These are phyloP conservation scores for Phytopythium boreale DNA, from an alignment of 352 stramenopile genomes.

Conservation along the genomic window DNA sequence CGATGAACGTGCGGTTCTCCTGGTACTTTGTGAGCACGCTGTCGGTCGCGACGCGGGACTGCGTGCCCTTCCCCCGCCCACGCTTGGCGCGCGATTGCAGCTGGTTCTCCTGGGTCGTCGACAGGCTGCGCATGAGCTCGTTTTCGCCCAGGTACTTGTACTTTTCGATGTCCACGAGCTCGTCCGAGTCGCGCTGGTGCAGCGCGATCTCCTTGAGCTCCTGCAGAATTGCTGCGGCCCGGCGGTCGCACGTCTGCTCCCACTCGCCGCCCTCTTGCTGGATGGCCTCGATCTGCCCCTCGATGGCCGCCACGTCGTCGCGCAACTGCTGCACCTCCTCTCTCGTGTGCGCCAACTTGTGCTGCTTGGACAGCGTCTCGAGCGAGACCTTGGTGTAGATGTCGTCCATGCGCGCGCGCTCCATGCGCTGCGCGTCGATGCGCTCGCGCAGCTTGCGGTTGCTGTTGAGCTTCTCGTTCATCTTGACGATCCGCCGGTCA, in stretches of 20 bases:
- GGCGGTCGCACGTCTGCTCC: conserved; percentile 55
- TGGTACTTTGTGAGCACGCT: conserved; percentile 71
- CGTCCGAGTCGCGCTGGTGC: conserved; percentile 49
- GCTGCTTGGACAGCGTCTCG: conserved; percentile 53
- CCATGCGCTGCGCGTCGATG: conserved; percentile 67
- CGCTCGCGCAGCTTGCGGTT: conserved; percentile 61
- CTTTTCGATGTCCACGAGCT: conserved; percentile 49
- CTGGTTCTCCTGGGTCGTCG: conserved; percentile 42
- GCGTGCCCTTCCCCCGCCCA: conserved; percentile 67
- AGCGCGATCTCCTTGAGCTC: conserved; percentile 71
- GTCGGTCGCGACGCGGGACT: conserved; percentile 64
- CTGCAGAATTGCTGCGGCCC: conserved; percentile 45
- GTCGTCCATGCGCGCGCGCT: conserved; percentile 68
- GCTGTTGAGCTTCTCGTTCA: conserved; percentile 74
- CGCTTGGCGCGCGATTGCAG: conserved; percentile 49
- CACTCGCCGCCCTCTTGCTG: conserved; percentile 57
- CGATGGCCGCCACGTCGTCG: conserved; percentile 44
- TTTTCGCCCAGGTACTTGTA: conserved; percentile 75
- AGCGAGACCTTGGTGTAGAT: conserved; percentile 73
- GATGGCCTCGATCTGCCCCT: conserved; percentile 58
- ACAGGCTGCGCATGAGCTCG: conserved; percentile 62
- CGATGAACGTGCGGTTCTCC: conserved; percentile 75
- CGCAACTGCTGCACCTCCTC: conserved; percentile 59
- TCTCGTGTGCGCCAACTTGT: conserved; percentile 40
- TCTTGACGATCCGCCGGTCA: conserved; percentile 76